Base-by-base conservation (phyloP, 2,329 filamentous ascomycete species). In the Aspergillus texensis region DNA sequence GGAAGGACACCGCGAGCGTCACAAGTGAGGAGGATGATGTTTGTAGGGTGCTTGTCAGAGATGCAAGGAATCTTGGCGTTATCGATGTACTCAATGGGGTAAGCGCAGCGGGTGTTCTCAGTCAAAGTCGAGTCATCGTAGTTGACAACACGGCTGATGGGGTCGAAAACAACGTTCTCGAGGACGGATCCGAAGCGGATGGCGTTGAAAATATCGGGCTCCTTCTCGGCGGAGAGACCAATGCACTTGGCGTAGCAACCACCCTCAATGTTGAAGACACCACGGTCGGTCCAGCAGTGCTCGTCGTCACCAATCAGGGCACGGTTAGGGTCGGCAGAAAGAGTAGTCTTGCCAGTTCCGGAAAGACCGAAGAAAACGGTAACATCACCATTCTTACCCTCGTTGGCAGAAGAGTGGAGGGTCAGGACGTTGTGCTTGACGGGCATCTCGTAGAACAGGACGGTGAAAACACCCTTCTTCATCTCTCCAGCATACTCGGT, bases 371-470 rank as follows among this genome's bases (percentile, higher is more conserved):
- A 99, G 91, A 99, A 99, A 73, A 99, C 92, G 16, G 95, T 98
- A 63, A 99, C 95, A 77, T 99, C 95, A 70, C 95, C 95, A 68
- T 92, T 83, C 85, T 91, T 87, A 74, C 95, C 95, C 88, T 99
- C 92, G 83, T 99, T 99, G 77, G 95, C 95, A 10, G 95, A 99
- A 19, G 95, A 99, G 87, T 99, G 95, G 61, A 99, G 90, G 46
- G 95, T 99, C 71, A 99, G 85, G 74, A 99, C 94, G 81, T 98
- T 96, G 88, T 99, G 95, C 89, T 97, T 97, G 78, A 99, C 92
- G 66, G 95, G 95, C 94, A 98, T 99, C 86, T 99, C 95, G 86
- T 98, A 99, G 88, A 97, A 99, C 79, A 99, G 89, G 57, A 99
- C 93, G 55, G 95, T 99, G 87, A 99, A 99, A 81, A 99, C 88